phyloP scores from a whole-genome alignment of 1,284 basidiomycete species.

The Grifola frondosa region DNA sequence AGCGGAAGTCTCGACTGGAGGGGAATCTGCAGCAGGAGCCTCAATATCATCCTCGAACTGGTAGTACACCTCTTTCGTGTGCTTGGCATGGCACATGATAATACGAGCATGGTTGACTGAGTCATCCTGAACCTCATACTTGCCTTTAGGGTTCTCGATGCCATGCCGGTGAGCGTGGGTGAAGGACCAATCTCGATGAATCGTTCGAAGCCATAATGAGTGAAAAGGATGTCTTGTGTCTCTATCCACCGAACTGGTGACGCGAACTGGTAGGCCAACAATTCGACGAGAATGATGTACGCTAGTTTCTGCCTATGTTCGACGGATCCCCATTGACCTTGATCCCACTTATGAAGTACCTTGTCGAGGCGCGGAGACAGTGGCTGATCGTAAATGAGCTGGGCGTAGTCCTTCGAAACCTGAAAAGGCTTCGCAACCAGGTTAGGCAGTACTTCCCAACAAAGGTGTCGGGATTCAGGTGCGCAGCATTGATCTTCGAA shows the following conservation, averaged over 20 bases:
- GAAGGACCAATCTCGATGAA: constrained; percentile 95
- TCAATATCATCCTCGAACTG: constrained; percentile 88
- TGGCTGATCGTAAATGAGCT: constrained; percentile 93
- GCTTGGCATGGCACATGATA: constrained; percentile 92
- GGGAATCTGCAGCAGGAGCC: constrained; percentile 41
- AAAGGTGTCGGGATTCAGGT: constrained; percentile 89
- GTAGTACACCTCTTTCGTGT: constrained; percentile 96
- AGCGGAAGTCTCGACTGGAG: constrained; percentile 40
- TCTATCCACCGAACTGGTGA: constrained; percentile 98
- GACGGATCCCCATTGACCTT: constrained; percentile 80
- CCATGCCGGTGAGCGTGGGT: constrained; percentile 95
- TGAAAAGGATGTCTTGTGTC: constrained; percentile 93
- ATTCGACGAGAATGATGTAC: constrained; percentile 92
- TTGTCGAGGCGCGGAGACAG: constrained; percentile 90
- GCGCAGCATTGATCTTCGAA: constrained; percentile 89
- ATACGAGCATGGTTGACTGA: constrained; percentile 76
- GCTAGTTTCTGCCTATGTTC: constrained; percentile 89
- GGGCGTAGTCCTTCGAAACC: constrained; percentile 85
- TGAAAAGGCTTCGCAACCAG: constrained; percentile 93
- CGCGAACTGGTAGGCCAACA: constrained; percentile 94
- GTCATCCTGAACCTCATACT: constrained; percentile 89
- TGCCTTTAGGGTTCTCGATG: constrained; percentile 91
- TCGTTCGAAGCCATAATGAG: constrained; percentile 83
- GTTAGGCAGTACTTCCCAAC: constrained; percentile 94
- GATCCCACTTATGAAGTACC: constrained; percentile 89